Base-by-base conservation (phyloP, 176 grass and related monocot species). In the Dactylis glomerata region DNA sequence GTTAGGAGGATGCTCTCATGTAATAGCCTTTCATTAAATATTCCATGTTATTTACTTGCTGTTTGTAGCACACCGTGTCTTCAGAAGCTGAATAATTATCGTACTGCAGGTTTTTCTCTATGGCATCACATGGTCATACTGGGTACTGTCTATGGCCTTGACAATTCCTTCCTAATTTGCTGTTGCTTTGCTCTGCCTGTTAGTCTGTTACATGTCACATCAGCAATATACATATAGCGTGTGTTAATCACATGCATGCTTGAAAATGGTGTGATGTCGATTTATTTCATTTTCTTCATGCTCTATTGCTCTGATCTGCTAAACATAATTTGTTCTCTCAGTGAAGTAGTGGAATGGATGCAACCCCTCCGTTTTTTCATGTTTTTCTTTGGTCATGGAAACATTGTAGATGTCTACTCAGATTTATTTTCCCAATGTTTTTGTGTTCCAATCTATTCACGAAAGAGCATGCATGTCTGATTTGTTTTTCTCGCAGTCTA, bases 91-190 rank as follows among this genome's bases (percentile, higher is more conserved):
- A 97, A 68, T 78, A 66, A 73, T 67, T 80, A 5, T 1, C 16
- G n/a, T 37, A 78, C 79, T 88, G 82, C 92, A 98, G 95, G 83
- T 93, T 91, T 95, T 98, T 71, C 80, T 95, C 24, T 95, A 95
- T 77, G 82, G 91, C 77, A 90, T 98, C 32, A 78, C 92, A 68
- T 94, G 95, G 92, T 89, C 95, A 40, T 98, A 84, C 81, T 95
- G 89, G 95, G 95, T 97, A 92, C 36, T 84, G 54, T 17, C 63
- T 86, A 54, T 81, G 57, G 10, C 32, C 37, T 81, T 47, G n/a
- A n/a, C n/a, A n/a, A n/a, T n/a, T n/a, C n/a, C n/a, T n/a, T n/a
- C n/a, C n/a, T n/a, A n/a, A n/a, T n/a, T n/a, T n/a, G n/a, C n/a
- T n/a, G n/a, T n/a, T n/a, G n/a, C n/a, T n/a, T n/a, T n/a, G n/a